Evolutionary conservation across 441 rosid genomes (phyloP), one percentile per base, ranked within the genome.

Genomic region (Bruguiera hainesii): DNA sequence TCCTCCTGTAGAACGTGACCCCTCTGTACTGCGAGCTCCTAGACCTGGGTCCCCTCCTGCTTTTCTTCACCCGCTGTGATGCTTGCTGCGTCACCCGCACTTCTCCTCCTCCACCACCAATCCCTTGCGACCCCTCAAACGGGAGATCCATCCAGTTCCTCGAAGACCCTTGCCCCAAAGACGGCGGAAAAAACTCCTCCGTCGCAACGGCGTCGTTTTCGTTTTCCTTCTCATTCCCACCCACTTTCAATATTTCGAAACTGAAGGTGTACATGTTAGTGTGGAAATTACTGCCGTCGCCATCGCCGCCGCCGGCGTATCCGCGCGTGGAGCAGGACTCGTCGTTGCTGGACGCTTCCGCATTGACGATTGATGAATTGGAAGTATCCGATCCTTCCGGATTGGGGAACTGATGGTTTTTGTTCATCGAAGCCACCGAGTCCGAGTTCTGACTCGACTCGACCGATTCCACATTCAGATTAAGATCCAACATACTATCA

Each of bases 21-120:
- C 98, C 97, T 75, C 97, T 78, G 51, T 93, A 93, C 74, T 91
- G 97, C 6, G 96, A 91, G 76, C 98, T 93, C 74, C 89, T 82
- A 20, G 98, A 93, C 79, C 98, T 82, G 19, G 98, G 98, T 26
- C 98, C 98, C 69, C 98, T 79, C 79, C 98, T 70, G 68, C 95
- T 88, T 77, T 88, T 91, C 81, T 89, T 93, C 76, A 67, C 86
- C 79, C 59, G 80, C 74, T 64, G 84, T 48, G 53, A 57, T 15
- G 25, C 73, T 64, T 76, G 80, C 69, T 70, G 85, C 75, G 69
- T 49, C 71, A 65, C 68, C 78, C 81, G 85, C 76, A 76, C 80
- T 53, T 76, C 87, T 50, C 76, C 84, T 4, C 18, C 58, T 20
- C 21, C 31, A 19, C 61, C 30, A 15, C 42, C 28, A 33, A 51